Percentiles rank a stretch among this genome's conserved stretches.
Conservation (phyloP, 352 stramenopile species). For the Pythium rishiriense region DNA sequence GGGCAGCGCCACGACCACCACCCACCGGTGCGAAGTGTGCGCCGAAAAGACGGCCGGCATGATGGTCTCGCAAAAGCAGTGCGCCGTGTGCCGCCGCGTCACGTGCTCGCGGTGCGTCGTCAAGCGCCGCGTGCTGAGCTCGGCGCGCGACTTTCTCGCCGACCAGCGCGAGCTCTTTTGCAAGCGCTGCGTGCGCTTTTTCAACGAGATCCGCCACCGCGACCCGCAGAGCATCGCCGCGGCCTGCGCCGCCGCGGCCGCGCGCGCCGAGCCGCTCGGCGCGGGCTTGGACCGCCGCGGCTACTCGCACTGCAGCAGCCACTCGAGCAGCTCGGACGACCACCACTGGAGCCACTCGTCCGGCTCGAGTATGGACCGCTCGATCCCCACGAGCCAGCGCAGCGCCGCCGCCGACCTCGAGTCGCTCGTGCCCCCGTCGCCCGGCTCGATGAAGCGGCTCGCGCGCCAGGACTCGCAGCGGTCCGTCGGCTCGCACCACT, state of each 20-base stretch:
- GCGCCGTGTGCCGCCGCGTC: conserved; percentile 58
- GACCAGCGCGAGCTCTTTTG: conserved; percentile 59
- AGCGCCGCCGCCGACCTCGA: not conserved
- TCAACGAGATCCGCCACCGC: conserved; percentile 62
- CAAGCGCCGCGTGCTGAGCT: conserved; percentile 64
- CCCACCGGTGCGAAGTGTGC: conserved; percentile 64
- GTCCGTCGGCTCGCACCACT: conserved; percentile 12
- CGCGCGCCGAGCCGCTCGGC: conserved; percentile 39
- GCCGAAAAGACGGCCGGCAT: conserved; percentile 55
- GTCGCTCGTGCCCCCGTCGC: conserved; percentile 10
- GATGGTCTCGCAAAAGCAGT: conserved; percentile 60
- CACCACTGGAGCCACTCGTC: conserved; percentile 4
- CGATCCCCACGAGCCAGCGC: not conserved
- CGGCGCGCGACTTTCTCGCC: conserved; percentile 53
- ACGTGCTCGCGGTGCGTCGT: conserved; percentile 65
- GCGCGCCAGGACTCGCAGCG: conserved; percentile 19
- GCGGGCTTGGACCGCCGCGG: not conserved
- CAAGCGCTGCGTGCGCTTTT: conserved; percentile 67
- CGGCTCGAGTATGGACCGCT: not conserved
- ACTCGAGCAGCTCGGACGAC: conserved; percentile 21
- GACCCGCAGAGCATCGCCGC: conserved; percentile 35
- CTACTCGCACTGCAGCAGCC: conserved; percentile 24
- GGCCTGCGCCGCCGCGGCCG: conserved; percentile 17
- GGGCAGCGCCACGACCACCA: conserved; percentile 3
- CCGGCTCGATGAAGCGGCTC: conserved; percentile 5